Base-by-base conservation (phyloP, 2,329 filamentous ascomycete genomes). In the Raffaelea ambrosiae region DNA sequence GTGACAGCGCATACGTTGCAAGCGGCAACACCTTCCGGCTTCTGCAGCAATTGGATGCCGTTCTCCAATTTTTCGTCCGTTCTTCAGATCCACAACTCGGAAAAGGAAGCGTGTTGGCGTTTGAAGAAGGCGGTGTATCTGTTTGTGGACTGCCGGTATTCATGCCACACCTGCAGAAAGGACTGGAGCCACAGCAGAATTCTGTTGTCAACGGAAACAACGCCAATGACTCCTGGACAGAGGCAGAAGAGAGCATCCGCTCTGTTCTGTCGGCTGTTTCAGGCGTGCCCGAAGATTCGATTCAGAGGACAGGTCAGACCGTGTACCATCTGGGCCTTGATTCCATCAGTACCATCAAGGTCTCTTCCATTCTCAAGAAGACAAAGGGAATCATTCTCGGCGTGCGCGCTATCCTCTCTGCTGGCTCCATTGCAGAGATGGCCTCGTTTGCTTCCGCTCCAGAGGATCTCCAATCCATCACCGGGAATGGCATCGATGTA, bases 331-430 rank as follows among this genome's bases (percentile, higher is more conserved):
- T 96, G 2, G 90, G 90, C 0, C 77, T 96, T 1, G 90, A 96
- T 61, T 96, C 90, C 0, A 95, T 96, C 62, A 91, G 84, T 53
- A 84, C 88, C 2, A 93, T 96, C 67, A 94, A 93, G 58, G 81
- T 89, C 3, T 80, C 82, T 9, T 76, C 83, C 0, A 69, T 89
- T 8, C 68, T 96, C 4, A 81, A 79, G 39, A 84, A 77, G 54
- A 49, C 38, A 14, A 65, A 72, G 39, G 77, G 72, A 0, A 64
- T 95, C 8, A 63, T 67, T 13, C 62, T 95, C 1, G 73, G 74
- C 31, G 84, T 91, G 3, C 82, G 84, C 39, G 78, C 87, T 36
- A 78, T 95, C 57, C 66, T 94, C 3, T 77, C 70, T 50, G 79
- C 82, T 2, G 70, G 74, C 4, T 88, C 79, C 0, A 71, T 94